These are phyloP conservation scores for Kuraishia borneana DNA, from an alignment of 805 yeast species.

Conservation along the genomic window DNA sequence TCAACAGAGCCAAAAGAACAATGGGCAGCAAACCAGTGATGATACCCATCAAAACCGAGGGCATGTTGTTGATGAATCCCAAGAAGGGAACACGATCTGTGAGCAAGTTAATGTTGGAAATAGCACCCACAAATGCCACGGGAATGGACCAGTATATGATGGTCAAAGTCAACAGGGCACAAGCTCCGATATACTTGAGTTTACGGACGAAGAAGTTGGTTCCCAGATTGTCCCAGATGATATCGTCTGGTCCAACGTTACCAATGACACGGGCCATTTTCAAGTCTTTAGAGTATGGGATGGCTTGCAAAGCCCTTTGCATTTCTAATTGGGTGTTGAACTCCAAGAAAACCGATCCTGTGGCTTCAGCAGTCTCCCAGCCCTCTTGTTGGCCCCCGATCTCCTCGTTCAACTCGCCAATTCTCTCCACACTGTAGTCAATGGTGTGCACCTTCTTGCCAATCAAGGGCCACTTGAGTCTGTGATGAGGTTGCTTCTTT, in stretches of 20 bases:
- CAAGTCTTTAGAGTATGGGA: constrained; percentile 40
- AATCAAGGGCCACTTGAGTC: constrained; percentile 45
- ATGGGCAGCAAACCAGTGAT: constrained; percentile 86
- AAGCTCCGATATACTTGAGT: constrained; percentile 46
- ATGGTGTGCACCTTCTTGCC: constrained; percentile 84
- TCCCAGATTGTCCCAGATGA: constrained; percentile 72
- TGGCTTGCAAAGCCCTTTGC: constrained; percentile 81
- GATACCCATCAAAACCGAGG: constrained; percentile 60
- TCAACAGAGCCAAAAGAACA: constrained; percentile 65
- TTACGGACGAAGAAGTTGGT: constrained; percentile 46
- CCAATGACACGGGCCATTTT: constrained; percentile 37
- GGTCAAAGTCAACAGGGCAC: constrained; percentile 49
- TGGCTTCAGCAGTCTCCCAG: constrained; percentile 37
- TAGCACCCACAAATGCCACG: constrained; percentile 92
- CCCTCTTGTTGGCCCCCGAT: constrained; percentile 47
- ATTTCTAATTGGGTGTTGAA: constrained; percentile 80
- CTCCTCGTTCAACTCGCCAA: constrained; percentile 59
- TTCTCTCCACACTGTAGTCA: constrained; percentile 53
- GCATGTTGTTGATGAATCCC: constrained; percentile 66
- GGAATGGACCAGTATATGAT: constrained; percentile 94
- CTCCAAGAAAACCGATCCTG: constrained; percentile 68
- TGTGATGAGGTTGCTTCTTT: constrained; percentile 79
- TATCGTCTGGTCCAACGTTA: constrained; percentile 70
- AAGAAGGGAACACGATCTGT: constrained; percentile 66
- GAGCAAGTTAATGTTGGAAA: constrained; percentile 75